phyloP scores from a whole-genome alignment of 371 early-diverging fungal species.

The Basidiobolus meristosporus region DNA sequence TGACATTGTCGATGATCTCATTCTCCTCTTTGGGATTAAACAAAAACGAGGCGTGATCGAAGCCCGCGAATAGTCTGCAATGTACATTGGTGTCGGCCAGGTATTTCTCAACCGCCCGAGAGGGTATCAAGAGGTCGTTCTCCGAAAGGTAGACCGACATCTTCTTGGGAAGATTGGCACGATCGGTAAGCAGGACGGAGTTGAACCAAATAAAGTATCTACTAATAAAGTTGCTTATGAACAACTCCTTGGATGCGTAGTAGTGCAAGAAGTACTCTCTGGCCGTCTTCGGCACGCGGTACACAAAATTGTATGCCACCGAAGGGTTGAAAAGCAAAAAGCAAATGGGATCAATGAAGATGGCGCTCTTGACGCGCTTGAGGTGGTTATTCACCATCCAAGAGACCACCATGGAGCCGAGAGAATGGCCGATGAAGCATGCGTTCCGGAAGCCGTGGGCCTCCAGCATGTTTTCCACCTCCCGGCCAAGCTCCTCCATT shows the following conservation, averaged over 20 bases:
- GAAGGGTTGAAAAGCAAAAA: constrained; percentile 43
- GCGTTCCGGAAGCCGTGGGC: constrained; percentile 29
- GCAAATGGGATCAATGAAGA: constrained; percentile 44
- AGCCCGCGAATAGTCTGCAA: too few relatives aligned
- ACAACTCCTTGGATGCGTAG: constrained; percentile 44
- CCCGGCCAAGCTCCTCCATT: constrained; percentile 30
- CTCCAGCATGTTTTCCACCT: constrained; percentile 33
- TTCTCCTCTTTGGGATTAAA: too few relatives aligned
- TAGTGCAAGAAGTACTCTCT: constrained; percentile 37
- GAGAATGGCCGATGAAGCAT: constrained; percentile 41
- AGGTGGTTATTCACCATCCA: constrained; percentile 21
- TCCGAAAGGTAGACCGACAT: constrained; percentile 19
- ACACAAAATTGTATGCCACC: constrained; percentile 45
- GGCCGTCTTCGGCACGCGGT: constrained; percentile 32
- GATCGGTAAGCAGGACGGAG: constrained; percentile 20
- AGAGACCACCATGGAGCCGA: constrained; percentile 36
- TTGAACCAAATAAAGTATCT: constrained; percentile 48
- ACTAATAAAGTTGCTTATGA: constrained; percentile 37
- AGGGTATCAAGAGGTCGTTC: constrained; percentile 24
- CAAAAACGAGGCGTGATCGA: too few relatives aligned
- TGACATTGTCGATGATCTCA: too few relatives aligned
- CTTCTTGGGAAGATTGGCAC: constrained; percentile 7
- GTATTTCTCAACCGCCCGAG: constrained; percentile 17
- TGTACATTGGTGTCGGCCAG: constrained; percentile 5
- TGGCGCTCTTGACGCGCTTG: constrained; percentile 20